Conservation (phyloP, 2,329 filamentous ascomycete genomes). For the Aureobasidium sp. region DNA sequence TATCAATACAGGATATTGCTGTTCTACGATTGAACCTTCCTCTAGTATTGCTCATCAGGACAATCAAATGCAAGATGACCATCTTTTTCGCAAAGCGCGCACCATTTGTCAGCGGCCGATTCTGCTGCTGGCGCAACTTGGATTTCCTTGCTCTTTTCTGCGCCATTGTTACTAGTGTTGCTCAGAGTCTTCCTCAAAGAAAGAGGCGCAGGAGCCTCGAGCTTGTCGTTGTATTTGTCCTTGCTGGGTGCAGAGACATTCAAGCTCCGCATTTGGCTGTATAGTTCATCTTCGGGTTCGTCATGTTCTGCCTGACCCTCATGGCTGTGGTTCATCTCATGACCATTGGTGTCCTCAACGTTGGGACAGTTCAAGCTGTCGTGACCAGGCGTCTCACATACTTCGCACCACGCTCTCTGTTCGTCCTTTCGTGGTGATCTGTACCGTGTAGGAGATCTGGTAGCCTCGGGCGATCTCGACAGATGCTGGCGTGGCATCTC, state of each 20-base stretch:
- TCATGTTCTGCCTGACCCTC: background rate
- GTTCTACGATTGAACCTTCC: background rate
- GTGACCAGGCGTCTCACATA: background rate
- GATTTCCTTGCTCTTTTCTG: background rate
- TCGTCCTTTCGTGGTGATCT: background rate
- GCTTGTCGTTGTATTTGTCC: conserved; percentile 15
- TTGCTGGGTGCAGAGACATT: background rate
- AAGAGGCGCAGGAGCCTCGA: conserved; percentile 11
- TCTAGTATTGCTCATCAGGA: conserved; percentile 29
- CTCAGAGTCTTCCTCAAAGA: conserved; percentile 10
- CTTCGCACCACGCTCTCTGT: background rate
- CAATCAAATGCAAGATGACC: conserved; percentile 69
- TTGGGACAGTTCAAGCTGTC: background rate
- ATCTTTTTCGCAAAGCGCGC: conserved; percentile 89
- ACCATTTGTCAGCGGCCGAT: conserved; percentile 83
- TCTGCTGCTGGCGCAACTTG: conserved; percentile 16
- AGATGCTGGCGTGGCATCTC: conserved; percentile 43
- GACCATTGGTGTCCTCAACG: background rate
- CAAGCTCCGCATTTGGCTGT: background rate
- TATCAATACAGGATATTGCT: background rate
- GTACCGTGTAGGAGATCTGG: conserved; percentile 32
- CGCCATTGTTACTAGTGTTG: background rate
- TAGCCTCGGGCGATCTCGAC: conserved; percentile 40
- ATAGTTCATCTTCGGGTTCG: background rate
- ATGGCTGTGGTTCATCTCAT: background rate